These are phyloP conservation scores for Nemania abortiva DNA, from an alignment of 2,329 filamentous ascomycete species.

Conservation along the genomic window DNA sequence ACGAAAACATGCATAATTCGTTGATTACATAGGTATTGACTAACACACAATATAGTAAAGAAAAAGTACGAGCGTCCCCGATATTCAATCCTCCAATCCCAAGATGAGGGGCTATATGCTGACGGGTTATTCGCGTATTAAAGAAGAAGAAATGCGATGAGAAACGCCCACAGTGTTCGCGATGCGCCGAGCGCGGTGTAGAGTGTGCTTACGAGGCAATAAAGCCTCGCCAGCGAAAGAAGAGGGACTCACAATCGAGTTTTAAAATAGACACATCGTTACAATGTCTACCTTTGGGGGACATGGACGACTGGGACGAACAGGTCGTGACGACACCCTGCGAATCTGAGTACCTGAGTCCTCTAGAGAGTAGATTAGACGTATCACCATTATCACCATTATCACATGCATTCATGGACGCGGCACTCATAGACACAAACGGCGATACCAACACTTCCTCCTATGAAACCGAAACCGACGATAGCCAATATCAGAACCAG, in stretches of 20 bases:
- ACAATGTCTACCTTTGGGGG: slow-evolving; percentile 31
- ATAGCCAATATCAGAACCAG: slow-evolving; percentile 33
- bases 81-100: slow-evolving; percentile 10
- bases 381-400: slow-evolving; percentile 40
- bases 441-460: slow-evolving; percentile 19
- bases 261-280: slow-evolving; percentile 33
- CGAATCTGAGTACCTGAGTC: slow-evolving; percentile 43
- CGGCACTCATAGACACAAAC: slow-evolving; percentile 8
- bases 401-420: slow-evolving; percentile 26
- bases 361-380: slow-evolving; percentile 39
- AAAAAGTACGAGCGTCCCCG: slow-evolving; percentile 60
- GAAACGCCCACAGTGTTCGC: slow-evolving; percentile 62
- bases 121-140: slow-evolving; percentile 14
- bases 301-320: slow-evolving; percentile 44
- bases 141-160: slow-evolving; percentile 72
- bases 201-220: slow-evolving; percentile 65
- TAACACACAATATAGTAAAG: slow-evolving; percentile 57
- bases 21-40: slow-evolving; percentile 33
- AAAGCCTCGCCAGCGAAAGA: slow-evolving; percentile 57
- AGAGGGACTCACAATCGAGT: slow-evolving; percentile 51
- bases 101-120: slow-evolving; percentile 15
- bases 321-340: slow-evolving; percentile 37
- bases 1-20: slow-evolving; percentile 5
- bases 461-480: slow-evolving; percentile 29
- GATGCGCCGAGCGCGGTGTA: slow-evolving; percentile 62